phyloP scores from a whole-genome alignment of 257 asterid species.

The Lavandula angustifolia region DNA sequence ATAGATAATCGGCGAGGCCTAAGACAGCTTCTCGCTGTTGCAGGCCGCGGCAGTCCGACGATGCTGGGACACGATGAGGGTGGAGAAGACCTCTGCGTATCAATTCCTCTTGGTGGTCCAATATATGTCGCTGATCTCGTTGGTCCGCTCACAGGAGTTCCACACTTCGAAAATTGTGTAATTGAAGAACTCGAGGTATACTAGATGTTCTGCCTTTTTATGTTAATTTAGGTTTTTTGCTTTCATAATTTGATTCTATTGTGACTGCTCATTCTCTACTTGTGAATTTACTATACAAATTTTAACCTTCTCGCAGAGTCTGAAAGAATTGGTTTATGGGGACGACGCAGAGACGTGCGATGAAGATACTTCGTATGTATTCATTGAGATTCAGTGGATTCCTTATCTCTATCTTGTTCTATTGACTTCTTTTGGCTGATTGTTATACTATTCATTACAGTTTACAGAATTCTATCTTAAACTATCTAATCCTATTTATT shows the following conservation, averaged over 20 bases:
- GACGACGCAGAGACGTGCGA: slow-evolving; percentile 41
- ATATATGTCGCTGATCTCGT: slow-evolving; percentile 59
- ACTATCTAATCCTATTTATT: slow-evolving; percentile 21
- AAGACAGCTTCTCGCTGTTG: background rate
- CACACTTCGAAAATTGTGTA: slow-evolving; percentile 57
- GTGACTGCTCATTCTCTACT: background rate
- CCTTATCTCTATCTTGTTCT: too few species aligned
- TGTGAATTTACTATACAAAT: background rate
- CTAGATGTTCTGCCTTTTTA: slow-evolving; percentile 1
- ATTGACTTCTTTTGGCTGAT: background rate
- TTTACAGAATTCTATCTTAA: slow-evolving; percentile 6
- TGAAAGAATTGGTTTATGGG: slow-evolving; percentile 52
- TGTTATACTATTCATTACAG: background rate
- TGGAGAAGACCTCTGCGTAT: slow-evolving; percentile 50
- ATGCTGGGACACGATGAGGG: slow-evolving; percentile 35
- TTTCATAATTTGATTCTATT: background rate
- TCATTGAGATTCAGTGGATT: slow-evolving; percentile 1
- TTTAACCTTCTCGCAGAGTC: slow-evolving; percentile 44
- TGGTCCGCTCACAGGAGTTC: slow-evolving; percentile 59
- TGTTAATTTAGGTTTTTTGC: background rate
- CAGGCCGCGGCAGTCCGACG: background rate
- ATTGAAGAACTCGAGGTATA: slow-evolving; percentile 64
- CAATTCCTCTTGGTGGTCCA: slow-evolving; percentile 88
- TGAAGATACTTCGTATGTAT: slow-evolving; percentile 70
- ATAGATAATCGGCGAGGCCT: background rate